These are phyloP conservation scores for Populus alba DNA, from an alignment of 345 rosid species.

Conservation along the genomic window DNA sequence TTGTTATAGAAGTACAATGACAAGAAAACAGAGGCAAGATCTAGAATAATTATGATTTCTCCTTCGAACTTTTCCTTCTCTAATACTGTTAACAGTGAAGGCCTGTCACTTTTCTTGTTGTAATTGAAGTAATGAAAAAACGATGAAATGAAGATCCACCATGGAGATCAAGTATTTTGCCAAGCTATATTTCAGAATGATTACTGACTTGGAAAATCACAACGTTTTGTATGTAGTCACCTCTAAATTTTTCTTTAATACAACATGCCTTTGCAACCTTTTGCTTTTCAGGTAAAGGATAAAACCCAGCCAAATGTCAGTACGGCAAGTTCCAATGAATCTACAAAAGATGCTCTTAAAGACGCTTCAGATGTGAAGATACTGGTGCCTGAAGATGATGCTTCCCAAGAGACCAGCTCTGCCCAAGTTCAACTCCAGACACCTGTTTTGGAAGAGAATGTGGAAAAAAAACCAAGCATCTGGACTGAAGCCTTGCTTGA, in stretches of 20 bases:
- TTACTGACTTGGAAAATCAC: not conserved
- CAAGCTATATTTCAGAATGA: conserved; percentile 2
- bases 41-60: not conserved
- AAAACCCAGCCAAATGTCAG: conserved; percentile 41
- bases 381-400: conserved; percentile 23
- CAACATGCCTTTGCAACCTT: conserved; percentile 1
- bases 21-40: not conserved
- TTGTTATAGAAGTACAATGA: not conserved
- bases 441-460: conserved; percentile 43
- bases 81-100: not conserved
- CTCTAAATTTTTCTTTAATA: not conserved
- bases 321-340: conserved; percentile 39
- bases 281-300: conserved; percentile 57
- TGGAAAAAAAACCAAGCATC: conserved; percentile 32
- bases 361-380: conserved; percentile 60
- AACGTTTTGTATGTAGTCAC: not conserved
- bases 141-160: not conserved
- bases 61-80: not conserved
- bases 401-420: conserved; percentile 41
- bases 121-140: not conserved
- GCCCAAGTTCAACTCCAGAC: conserved; percentile 39
- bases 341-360: conserved; percentile 40
- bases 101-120: not conserved
- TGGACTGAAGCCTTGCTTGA: conserved; percentile 39
- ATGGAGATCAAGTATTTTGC: not conserved